Base-by-base conservation (phyloP, 2,329 filamentous ascomycete genomes). In the Colletotrichum simmondsii region DNA sequence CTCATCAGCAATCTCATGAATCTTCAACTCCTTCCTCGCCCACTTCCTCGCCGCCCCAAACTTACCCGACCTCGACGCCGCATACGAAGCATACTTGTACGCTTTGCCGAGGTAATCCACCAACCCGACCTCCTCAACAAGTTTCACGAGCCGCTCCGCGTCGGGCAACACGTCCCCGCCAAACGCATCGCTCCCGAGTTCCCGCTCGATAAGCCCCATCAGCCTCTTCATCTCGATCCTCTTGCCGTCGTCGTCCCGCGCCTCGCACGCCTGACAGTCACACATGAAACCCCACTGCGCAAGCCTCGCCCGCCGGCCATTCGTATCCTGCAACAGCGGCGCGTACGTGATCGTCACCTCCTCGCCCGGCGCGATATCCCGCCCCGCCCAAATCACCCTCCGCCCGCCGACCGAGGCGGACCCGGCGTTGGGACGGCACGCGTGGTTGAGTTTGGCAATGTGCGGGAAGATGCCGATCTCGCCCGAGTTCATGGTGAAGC, bases 391-490 rank as follows among this genome's bases (percentile, higher is more conserved):
- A 46, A 84, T 78, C 0, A 80, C 74, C 68, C 83, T 82, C 82
- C 81, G 83, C 11, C 75, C 75, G 65, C 81, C 84, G 68, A 75
- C 76, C 1, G 83, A 80, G 6, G 60, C 68, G 37, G 32, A 22
- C 11, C 54, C 70, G 3, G 68, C 61, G 65, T 85, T 85, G 1
- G 83, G 82, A 35, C 77, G 79, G 76, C 83, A 85, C 22, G 76
- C 78, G 75, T 85, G 83, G 67, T 85, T 85, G 78, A 85, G 80
- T 35, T 82, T 81, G 5, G 81, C 77, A 19, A 82, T 78, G 35
- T 79, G 69, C 8, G 78, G 77, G 56, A 83, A 85, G 16, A 85
- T 76, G 6, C 77, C 81, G 0, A 80, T 78, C 2, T 78, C 78
- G 1, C 74, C 63, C 32, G 68, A 69, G 12, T 72, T 75, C 75